Base-by-base conservation (phyloP, 2,329 filamentous ascomycete species). In the Phialocephala sp. region DNA sequence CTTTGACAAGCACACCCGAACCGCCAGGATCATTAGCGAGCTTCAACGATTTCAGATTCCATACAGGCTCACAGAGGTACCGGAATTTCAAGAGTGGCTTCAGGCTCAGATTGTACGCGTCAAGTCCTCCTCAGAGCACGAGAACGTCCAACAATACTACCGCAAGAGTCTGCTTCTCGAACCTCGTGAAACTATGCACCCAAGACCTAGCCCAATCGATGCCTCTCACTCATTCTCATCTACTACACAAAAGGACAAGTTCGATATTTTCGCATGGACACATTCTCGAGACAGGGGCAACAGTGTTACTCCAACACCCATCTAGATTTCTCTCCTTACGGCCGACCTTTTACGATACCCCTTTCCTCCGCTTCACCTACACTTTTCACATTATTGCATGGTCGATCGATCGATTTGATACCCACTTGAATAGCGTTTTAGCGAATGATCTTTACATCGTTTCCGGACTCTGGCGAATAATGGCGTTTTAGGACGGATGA, bases 41-140 rank as follows among this genome's bases (percentile, higher is more conserved):
- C 86, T 99, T 8, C 95, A 99, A 77, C 90, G 94, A 20, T 98
- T 98, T 81, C 95, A 99, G 79, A 92, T 97, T 22, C 93, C 94
- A 0, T 98, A 98, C 77, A 87, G 90, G 8, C 85, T 99, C 20
- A 85, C 86, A 1, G 91, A 95, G 75, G 83, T 98, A 4, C 88
- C 91, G 0, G 94, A 98, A 73, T 85, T 99, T 76, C 94, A 98
- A 77, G 90, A 94, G 27, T 99, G 94, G 94, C 88, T 99, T 77
- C 87, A 94, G 68, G 85, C 87, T 24, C 91, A 97, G 77, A 88
- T 97, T 59, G 92, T 97, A 55, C 91, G 91, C 14, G 65, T 84
- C 80, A 76, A 75, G 67, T 74, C 73, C 8, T 73, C 71, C 20
- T 84, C 81, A 22, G 86, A 87, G 61, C 84, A 88, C 63, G 84